phyloP scores from a whole-genome alignment of 768 basidiomycete species.

The Myochromella boudieri region DNA sequence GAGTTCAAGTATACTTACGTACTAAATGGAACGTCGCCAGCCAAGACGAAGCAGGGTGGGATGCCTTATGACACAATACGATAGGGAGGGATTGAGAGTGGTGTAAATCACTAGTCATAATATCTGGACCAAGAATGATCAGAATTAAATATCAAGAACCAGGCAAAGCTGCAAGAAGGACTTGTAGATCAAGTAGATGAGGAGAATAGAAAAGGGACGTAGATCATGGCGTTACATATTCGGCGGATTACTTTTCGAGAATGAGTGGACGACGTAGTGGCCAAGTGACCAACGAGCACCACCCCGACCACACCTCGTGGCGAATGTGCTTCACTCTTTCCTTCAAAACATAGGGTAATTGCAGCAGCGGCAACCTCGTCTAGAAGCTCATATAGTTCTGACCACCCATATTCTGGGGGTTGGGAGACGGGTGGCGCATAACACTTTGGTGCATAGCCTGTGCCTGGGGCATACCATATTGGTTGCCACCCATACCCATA shows the following conservation, averaged over 20 bases:
- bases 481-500: slow-evolving; percentile 49
- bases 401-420: slow-evolving; percentile 28
- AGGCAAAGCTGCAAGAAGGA: slow-evolving; percentile 3
- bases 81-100: not conserved
- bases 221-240: slow-evolving; percentile 7
- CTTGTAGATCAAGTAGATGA: slow-evolving; percentile 11
- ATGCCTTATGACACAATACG: not conserved
- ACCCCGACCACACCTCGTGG: not conserved
- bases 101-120: not conserved
- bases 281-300: not conserved
- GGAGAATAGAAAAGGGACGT: slow-evolving; percentile 19
- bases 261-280: not conserved
- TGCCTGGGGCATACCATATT: slow-evolving; percentile 54
- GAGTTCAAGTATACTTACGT: too few relatives aligned
- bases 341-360: not conserved
- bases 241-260: not conserved
- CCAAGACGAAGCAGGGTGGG: not conserved
- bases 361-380: not conserved
- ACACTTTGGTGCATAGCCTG: slow-evolving; percentile 86
- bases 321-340: not conserved
- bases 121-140: not conserved
- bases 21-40: not conserved
- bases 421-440: slow-evolving; percentile 67
- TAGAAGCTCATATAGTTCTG: slow-evolving; percentile 42
- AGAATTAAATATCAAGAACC: not conserved